Base-by-base conservation (phyloP, 495 filamentous ascomycete genomes). In the Podospora sp. region DNA sequence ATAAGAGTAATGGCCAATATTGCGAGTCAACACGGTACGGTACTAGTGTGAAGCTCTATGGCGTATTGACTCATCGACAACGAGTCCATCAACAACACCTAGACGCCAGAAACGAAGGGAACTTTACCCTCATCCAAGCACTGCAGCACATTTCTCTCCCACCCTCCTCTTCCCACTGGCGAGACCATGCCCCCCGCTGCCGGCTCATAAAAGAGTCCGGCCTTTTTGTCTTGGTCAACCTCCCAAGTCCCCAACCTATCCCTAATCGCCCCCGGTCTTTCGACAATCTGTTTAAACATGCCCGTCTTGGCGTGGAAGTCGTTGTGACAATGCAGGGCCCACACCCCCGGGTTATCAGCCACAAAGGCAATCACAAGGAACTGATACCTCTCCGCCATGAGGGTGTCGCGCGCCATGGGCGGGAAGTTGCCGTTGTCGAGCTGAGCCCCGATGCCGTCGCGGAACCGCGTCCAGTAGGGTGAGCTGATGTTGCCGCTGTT, bases 241-340 rank as follows among this genome's bases (percentile, higher is more conserved):
- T 46, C 40, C 40, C 16, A 46, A 46, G 40, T 46, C 40, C 40
- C 40, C 9, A 46, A 2, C 40, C 14, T 4, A 18, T 46, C 40
- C 40, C 40, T 6, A 18, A 46, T 46, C 5, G 40, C 40, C 40
- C 14, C 5, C 2, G 40, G 40, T 11, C 40, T 46, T 11, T 84
- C 82, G 0, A 84, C 49, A 18, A 84, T 73, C 63, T 81, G 78
- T 40, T 84, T 62, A 0, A 77, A 76, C 24, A 87, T 64, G 0
- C 85, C 85, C 22, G 76, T 71, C 16, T 68, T 71, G 0, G 79
- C 72, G 58, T 86, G 85, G 80, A 79, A 85, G 2, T 78, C 81
- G 40, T 86, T 83, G 52, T 86, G 85, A 69, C 84, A 87, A 60
- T 87, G 84, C 24, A 84, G 65, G 5, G 82, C 69, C 85, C 85